Evolutionary conservation across 2,329 filamentous ascomycete genomes (phyloP).

Genomic region (Aspergillus texensis): DNA sequence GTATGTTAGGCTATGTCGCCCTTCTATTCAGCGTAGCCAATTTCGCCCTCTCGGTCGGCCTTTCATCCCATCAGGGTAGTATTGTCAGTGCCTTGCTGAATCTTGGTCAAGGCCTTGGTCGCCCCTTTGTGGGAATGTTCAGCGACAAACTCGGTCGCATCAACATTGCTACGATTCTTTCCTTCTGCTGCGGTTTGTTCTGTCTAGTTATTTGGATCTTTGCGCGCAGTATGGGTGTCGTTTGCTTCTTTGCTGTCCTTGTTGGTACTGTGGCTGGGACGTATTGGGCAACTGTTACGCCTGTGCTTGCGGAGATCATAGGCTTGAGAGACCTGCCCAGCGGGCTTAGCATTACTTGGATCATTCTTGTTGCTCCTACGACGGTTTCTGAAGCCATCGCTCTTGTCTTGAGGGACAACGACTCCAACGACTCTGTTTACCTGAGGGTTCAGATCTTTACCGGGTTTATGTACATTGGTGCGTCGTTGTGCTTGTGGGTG

Average conservation of each 20-base stretch:
- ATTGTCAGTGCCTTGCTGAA: conserved; percentile 66
- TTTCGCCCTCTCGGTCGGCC: conserved; percentile 62
- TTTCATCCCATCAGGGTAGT: conserved; percentile 61
- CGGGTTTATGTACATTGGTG: conserved; percentile 62
- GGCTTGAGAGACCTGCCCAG: conserved; percentile 60
- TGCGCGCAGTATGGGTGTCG: conserved; percentile 59
- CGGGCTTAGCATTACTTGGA: conserved; percentile 62
- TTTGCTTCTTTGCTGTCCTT: conserved; percentile 62
- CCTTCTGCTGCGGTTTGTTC: conserved; percentile 59
- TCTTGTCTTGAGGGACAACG: conserved; percentile 55
- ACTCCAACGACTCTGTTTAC: conserved; percentile 34
- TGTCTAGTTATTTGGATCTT: conserved; percentile 65
- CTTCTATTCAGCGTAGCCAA: conserved; percentile 66
- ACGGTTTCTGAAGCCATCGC: conserved; percentile 59
- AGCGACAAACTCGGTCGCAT: conserved; percentile 63
- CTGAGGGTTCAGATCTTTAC: conserved; percentile 56
- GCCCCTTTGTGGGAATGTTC: conserved; percentile 65
- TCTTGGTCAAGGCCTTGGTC: conserved; percentile 59
- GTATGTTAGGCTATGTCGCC: conserved; percentile 67
- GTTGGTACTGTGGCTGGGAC: conserved; percentile 62
- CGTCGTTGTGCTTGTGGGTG: conserved; percentile 51
- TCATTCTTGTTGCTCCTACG: conserved; percentile 58
- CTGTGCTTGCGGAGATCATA: conserved; percentile 63
- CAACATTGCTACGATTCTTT: conserved; percentile 62
- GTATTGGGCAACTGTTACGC: conserved; percentile 61